Percentiles rank a stretch among this genome's conserved stretches.
phyloP scores from a whole-genome alignment of 495 filamentous ascomycete species.

The Aspergillus indologenus region DNA sequence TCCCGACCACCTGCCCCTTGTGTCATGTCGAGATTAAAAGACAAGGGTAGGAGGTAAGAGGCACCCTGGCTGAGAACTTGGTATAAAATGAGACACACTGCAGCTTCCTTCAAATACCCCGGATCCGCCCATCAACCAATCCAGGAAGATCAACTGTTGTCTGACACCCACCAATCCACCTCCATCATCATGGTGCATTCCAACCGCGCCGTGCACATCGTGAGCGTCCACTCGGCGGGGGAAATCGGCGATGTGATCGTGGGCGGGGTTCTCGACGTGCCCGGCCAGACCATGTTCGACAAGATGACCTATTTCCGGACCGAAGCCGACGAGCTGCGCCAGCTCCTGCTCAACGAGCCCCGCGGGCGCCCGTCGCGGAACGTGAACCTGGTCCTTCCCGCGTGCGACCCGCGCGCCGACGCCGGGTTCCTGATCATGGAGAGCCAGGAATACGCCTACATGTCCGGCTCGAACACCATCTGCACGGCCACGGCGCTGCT shows the following conservation, averaged over 20 bases:
- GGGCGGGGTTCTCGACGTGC: constrained; percentile 22
- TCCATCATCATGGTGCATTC: too few species aligned
- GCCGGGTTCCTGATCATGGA: constrained; percentile 41
- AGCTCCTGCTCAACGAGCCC: constrained; percentile 37
- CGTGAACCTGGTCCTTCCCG: constrained; percentile 35
- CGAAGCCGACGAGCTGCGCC: constrained; percentile 29
- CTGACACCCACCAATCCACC: too few species aligned
- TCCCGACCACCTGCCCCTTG: too few species aligned
- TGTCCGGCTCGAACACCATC: constrained; percentile 39
- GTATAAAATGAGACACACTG: too few species aligned
- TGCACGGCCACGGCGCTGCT: constrained; percentile 33
- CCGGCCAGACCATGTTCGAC: constrained; percentile 23
- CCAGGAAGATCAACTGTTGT: too few species aligned
- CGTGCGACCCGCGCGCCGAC: constrained; percentile 33
- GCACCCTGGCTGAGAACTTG: too few species aligned
- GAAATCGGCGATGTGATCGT: constrained; percentile 14
- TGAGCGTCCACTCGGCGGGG: constrained; percentile 2
- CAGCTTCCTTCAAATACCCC: too few species aligned
- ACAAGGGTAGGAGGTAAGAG: too few species aligned
- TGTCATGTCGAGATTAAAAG: too few species aligned
- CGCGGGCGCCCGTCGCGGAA: constrained; percentile 34
- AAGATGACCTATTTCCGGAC: constrained; percentile 23
- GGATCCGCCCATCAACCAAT: too few species aligned
- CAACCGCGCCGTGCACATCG: too few species aligned
- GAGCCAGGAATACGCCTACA: constrained; percentile 36